A percentile compares a stretch with the other conserved stretches of the same genome.
These are phyloP conservation scores for Symbiodinium pilosum DNA, from an alignment of 73 alveolate species.

Conservation along the genomic window DNA sequence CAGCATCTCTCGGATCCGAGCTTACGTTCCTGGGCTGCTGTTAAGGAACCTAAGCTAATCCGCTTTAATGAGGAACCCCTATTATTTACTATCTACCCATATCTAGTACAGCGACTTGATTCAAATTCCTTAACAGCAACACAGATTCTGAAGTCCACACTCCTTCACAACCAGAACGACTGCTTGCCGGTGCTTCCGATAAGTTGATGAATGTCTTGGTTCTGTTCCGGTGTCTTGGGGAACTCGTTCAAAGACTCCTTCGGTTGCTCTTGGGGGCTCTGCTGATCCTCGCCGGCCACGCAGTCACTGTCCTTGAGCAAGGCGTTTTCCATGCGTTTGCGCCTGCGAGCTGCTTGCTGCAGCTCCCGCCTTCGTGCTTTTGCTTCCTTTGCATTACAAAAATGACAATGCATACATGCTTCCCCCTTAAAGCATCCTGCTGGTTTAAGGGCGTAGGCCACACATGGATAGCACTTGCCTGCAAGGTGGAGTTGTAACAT, in stretches of 20 bases:
- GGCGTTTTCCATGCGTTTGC: conserved; percentile 25
- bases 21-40: no score
- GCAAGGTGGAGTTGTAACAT: conserved; percentile 25
- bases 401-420: conserved; percentile 60
- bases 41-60: no score
- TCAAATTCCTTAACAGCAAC: no score
- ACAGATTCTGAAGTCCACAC: no score
- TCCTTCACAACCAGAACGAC: conserved; percentile 14
- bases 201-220: not conserved
- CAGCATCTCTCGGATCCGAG: no score
- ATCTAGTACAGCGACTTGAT: no score
- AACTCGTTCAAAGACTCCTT: not conserved
- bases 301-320: not conserved
- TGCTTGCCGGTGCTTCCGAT: not conserved
- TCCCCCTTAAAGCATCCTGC: conserved; percentile 82
- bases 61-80: no score
- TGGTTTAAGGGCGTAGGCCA: conserved; percentile 68
- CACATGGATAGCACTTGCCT: conserved; percentile 73
- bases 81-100: no score
- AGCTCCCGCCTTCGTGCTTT: conserved; percentile 61
- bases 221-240: not conserved
- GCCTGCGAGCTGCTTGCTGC: conserved; percentile 92
- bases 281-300: not conserved
- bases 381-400: conserved; percentile 60
- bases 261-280: no score